Base-by-base conservation (phyloP, 441 rosid species). In the Erodium moschatum region DNA sequence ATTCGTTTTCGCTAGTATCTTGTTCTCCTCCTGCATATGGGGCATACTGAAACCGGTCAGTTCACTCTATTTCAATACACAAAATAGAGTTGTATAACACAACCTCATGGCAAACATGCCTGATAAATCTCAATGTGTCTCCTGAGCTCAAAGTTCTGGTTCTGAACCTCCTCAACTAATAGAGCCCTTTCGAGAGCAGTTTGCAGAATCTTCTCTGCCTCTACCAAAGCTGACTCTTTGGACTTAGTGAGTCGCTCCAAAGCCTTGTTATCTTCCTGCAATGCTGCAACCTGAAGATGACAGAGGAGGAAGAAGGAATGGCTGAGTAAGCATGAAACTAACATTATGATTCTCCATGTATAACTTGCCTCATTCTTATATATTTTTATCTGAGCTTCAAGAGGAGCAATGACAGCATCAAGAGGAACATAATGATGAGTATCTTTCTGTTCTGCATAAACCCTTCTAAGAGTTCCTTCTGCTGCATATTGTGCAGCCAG, bases 111-210 rank as follows among this genome's bases (percentile, higher is more conserved):
- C 6, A 8, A 64, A 54, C 71, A 27, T 76, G 78, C 97, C 90
- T 82, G 96, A 62, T 85, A 89, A 50, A 90, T 93, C 83, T 90
- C 98, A 72, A 90, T 87, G 85, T 88, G 89, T 78, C 93, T 58
- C 79, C 76, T 85, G 74, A 93, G 81, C 70, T 90, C 97, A 44
- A 81, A 85, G 85, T 90, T 93, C 18, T 86, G 92, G 79, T 90
- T 93, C 52, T 93, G 98, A 64, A 91, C 89, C 73, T 93, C 97
- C 78, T 91, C 97, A 44, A 93, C 98, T 8, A 91, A 86, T 54
- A 91, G 76, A 70, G 89, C 93, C 74, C 97, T 86, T 71, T 91
- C 97, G 7, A 94, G 77, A 15, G 98, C 96, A 67, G 92, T 88
- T 74, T 66, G 72, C 76, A 94, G 70, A 58, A 91, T 94, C 69